These are phyloP conservation scores for Cadophora luteo-olivacea DNA, from an alignment of 2,329 filamentous ascomycete species.

Conservation along the genomic window DNA sequence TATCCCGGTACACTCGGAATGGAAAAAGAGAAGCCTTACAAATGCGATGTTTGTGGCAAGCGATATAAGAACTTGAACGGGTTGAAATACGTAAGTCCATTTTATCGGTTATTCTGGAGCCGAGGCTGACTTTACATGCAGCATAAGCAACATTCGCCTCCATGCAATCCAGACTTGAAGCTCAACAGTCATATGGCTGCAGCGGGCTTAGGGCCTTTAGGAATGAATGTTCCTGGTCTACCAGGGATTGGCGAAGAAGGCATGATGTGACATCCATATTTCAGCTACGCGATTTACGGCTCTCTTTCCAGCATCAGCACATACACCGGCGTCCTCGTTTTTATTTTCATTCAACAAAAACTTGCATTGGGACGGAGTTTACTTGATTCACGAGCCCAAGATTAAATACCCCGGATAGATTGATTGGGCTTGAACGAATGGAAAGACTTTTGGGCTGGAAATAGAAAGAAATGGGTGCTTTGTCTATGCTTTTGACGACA, in stretches of 20 bases:
- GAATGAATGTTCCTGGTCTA: slow-evolving; percentile 51
- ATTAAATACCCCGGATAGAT: slow-evolving; percentile 43
- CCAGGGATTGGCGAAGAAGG: slow-evolving; percentile 62
- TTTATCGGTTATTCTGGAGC: slow-evolving; percentile 5
- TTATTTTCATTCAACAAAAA: slow-evolving; percentile 30
- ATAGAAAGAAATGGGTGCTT: slow-evolving; percentile 29
- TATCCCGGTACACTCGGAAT: slow-evolving; percentile 98
- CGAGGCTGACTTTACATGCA: slow-evolving; percentile 49
- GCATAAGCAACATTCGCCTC: slow-evolving; percentile 83
- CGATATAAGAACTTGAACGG: slow-evolving; percentile 99
- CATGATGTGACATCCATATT: slow-evolving; percentile 44
- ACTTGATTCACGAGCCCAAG: slow-evolving; percentile 37
- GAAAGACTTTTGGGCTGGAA: slow-evolving; percentile 33
- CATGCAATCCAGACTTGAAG: slow-evolving; percentile 85
- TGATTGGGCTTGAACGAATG: slow-evolving; percentile 35
- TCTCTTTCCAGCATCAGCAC: slow-evolving; percentile 24
- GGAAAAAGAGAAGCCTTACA: slow-evolving; percentile 99
- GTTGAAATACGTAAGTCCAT: slow-evolving; percentile 80
- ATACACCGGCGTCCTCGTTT: slow-evolving; percentile 31
- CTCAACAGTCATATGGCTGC: slow-evolving; percentile 46
- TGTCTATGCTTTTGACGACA: slow-evolving; percentile 24
- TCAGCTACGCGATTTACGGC: slow-evolving; percentile 26
- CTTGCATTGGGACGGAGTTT: slow-evolving; percentile 43
- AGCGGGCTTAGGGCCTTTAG: slow-evolving; percentile 41
- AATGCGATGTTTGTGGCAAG: slow-evolving; percentile 96